phyloP scores from a whole-genome alignment of 1,139 yeast species.

The Kurtzmaniella natalensis region DNA sequence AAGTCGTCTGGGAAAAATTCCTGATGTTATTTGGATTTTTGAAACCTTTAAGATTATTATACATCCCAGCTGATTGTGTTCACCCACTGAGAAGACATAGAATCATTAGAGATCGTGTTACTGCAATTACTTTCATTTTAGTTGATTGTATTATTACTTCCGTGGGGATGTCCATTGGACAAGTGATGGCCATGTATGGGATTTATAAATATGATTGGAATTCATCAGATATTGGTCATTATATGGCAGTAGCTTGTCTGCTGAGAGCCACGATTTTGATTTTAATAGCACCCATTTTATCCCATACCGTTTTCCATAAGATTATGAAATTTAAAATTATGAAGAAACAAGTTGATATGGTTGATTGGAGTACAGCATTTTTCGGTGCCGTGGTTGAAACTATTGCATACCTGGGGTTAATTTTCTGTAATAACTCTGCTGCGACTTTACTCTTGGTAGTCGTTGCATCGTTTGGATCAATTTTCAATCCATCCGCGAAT shows the following conservation, averaged over 20 bases:
- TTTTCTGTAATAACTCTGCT: slow-evolving; percentile 15
- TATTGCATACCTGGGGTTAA: slow-evolving; percentile 33
- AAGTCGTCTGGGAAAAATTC: neutral
- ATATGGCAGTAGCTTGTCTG: slow-evolving; percentile 52
- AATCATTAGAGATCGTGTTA: slow-evolving; percentile 18
- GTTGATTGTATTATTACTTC: slow-evolving; percentile 44
- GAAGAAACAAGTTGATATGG: slow-evolving; percentile 43
- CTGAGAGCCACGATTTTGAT: slow-evolving; percentile 33
- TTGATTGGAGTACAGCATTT: slow-evolving; percentile 43
- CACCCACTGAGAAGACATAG: slow-evolving; percentile 11
- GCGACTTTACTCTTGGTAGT: slow-evolving; percentile 19
- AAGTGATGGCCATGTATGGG: slow-evolving; percentile 49
- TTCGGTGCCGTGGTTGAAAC: slow-evolving; percentile 34
- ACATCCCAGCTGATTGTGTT: slow-evolving; percentile 35
- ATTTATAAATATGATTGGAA: slow-evolving; percentile 58
- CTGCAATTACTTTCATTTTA: slow-evolving; percentile 41
- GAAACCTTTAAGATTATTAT: slow-evolving; percentile 43
- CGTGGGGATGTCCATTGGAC: slow-evolving; percentile 33
- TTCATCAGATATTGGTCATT: slow-evolving; percentile 54
- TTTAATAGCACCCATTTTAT: slow-evolving; percentile 31
- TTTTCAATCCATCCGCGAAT: slow-evolving; percentile 29
- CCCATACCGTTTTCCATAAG: slow-evolving; percentile 23
- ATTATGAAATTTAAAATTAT: slow-evolving; percentile 29
- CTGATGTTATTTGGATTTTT: slow-evolving; percentile 21
- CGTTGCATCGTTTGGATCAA: slow-evolving; percentile 46